Percentiles rank a stretch among this genome's conserved stretches.
Conservation (phyloP, 2,329 filamentous ascomycete genomes). For the Arthrinium phaeospermum region DNA sequence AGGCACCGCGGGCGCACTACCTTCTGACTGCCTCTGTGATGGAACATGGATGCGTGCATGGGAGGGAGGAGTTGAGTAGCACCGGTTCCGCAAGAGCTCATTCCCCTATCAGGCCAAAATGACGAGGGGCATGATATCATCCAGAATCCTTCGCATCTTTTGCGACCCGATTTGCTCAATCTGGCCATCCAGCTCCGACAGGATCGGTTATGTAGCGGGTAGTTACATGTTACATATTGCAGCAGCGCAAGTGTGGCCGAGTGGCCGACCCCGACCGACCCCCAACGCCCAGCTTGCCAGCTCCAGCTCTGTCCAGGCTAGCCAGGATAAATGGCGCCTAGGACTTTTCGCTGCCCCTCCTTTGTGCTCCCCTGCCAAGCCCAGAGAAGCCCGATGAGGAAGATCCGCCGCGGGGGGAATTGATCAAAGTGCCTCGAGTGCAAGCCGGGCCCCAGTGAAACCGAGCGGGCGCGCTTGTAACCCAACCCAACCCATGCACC, state of each 20-base stretch:
- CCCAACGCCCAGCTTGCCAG: not conserved
- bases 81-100: not conserved
- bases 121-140: not conserved
- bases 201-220: slow-evolving; percentile 1
- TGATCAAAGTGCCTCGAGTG: not conserved
- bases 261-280: not conserved
- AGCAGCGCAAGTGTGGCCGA: not conserved
- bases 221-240: not conserved
- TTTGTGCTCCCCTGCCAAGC: not conserved
- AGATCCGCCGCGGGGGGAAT: slow-evolving; percentile 7
- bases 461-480: not conserved
- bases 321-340: not conserved
- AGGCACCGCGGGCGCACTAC: not conserved
- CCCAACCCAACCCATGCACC: not conserved
- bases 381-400: not conserved
- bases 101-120: not conserved
- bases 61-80: not conserved
- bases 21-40: not conserved
- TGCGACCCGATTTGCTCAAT: not conserved
- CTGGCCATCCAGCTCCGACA: not conserved
- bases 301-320: too few relatives aligned
- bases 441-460: not conserved
- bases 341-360: not conserved
- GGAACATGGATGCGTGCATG: not conserved
- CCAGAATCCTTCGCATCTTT: not conserved